Percentiles rank a stretch among this genome's conserved stretches.
phyloP scores from a whole-genome alignment of 2,329 filamentous ascomycete species.

The Immersiporthe knoxdaviesiana region DNA sequence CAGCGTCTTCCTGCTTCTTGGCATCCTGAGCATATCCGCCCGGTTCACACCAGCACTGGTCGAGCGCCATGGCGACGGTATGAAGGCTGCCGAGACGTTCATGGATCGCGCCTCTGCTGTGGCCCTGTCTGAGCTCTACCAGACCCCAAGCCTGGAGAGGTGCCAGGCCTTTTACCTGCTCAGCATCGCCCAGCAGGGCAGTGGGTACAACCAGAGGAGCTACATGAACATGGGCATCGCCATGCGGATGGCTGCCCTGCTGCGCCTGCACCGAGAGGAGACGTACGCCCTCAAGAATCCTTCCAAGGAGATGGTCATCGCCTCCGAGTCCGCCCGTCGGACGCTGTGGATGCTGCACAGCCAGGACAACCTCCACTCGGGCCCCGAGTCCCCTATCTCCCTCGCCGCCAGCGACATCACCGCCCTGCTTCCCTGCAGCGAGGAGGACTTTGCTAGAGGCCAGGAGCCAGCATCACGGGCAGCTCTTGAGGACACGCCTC shows the following conservation, averaged over 20 bases:
- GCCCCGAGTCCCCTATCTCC: constrained; percentile 54
- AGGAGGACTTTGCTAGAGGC: constrained; percentile 54
- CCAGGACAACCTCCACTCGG: constrained; percentile 61
- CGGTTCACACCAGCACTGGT: constrained; percentile 55
- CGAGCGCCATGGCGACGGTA: constrained; percentile 52
- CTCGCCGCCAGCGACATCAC: constrained; percentile 58
- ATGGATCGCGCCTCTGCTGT: constrained; percentile 54
- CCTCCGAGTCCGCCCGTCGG: constrained; percentile 59
- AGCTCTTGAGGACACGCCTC: constrained; percentile 56
- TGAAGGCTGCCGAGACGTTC: constrained; percentile 57
- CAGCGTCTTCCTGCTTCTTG: constrained; percentile 58
- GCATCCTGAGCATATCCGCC: constrained; percentile 60
- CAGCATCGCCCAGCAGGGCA: constrained; percentile 62
- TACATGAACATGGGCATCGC: constrained; percentile 62
- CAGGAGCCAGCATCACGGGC: constrained; percentile 53
- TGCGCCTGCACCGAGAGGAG: constrained; percentile 60
- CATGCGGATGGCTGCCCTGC: constrained; percentile 57
- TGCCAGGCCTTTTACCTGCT: constrained; percentile 63
- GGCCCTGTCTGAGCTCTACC: constrained; percentile 55
- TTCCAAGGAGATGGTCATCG: constrained; percentile 49
- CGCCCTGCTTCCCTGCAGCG: constrained; percentile 55
- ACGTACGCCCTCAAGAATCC: constrained; percentile 51
- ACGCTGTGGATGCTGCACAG: constrained; percentile 64
- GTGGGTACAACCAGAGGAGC: constrained; percentile 56
- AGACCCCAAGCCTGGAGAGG: constrained; percentile 55